Evolutionary conservation across 345 rosid genomes (phyloP), one percentile per base, ranked within the genome.

Genomic region (Acer yangbiense): DNA sequence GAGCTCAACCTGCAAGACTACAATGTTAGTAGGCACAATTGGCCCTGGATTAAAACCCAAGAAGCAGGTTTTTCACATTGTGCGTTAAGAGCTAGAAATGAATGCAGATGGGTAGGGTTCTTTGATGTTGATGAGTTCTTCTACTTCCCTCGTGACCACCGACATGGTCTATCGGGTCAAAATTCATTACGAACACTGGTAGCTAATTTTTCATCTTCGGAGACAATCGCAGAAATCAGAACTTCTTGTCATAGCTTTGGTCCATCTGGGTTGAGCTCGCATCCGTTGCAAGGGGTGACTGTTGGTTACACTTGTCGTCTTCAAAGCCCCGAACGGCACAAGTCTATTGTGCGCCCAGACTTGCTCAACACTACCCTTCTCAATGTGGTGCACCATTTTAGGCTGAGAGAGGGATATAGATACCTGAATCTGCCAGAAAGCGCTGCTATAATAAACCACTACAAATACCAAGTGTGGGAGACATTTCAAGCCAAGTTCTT

Each of bases 1-100:
- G 87, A 83, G 81, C 94, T 96, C 43, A 85, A 88, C 50, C 73
- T 72, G 16, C 87, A 81, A 54, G 84, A 87, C 69, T 89, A 90
- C 79, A 96, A 92, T 21, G 88, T 96, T 52, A 91, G 89, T 52
- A 80, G 94, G 68, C 95, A 94, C 79, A 84, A 83, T 44, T 96
- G 98, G 98, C 99, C 99, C 0, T 97, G 99, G 99, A 89, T 90
- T 73, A 97, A 97, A 82, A 88, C 98, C 41, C 99, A 97, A 76
- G 99, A 97, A 83, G 99, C 98, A 0, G 98, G 99, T 0, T 94
- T 97, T 82, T 94, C 98, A 0, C 98, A 97, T 69, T 97, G 99
- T 78, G 91, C 93, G 61, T 76, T 97, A 64, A 83, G 91, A 78
- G 95, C 99, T 4, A 89, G 87, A 83, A 79, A 85, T 1, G 97